Evolutionary conservation across 2,329 filamentous ascomycete species (phyloP), one percentile per base, ranked within the genome.

Genomic region (Claviceps capensis): DNA sequence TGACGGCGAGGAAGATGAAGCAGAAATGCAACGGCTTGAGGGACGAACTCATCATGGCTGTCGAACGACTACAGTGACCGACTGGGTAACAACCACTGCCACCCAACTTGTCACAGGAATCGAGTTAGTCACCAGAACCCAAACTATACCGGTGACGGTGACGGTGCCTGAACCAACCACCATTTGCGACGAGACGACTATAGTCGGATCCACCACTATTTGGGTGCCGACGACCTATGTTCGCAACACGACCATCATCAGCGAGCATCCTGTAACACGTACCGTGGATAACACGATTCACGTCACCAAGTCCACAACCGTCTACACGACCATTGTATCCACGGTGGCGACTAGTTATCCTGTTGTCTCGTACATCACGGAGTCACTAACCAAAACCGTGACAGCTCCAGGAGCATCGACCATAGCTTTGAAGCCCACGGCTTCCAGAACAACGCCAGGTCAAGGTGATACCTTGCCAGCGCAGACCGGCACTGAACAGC

Each of bases 71-170:
- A 59, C 49, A 37, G 56, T 56, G 2, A 61, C 61, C 8, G 51
- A 56, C 30, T 61, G 57, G 55, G 42, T 53, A 14, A 62, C 60
- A 6, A 56, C 55, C 0, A 59, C 58, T 3, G 52, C 57, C 4
- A 59, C 57, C 5, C 34, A 48, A 23, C 7, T 43, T 8, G 48
- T 56, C 8, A 59, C 58, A 9, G 51, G 51, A 11, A 44, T 57
- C 14, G 22, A 51, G 41, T 49, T 54, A 1, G 47, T 55, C 4
- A 43, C 53, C 14, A 52, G 48, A 8, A 60, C 58, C 2, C 38
- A 53, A 47, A 59, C 53, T 36, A n/a, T 54, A 17, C 6, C 49
- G 14, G 38, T 55, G 14, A 48, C 54, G 5, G 36, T 52, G 9
- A 48, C 53, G 5, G 36, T 52, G 16, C n/a, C 44, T 4, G 49